phyloP scores from a whole-genome alignment of 2,329 filamentous ascomycete species.

The Gyromitra esculenta region DNA sequence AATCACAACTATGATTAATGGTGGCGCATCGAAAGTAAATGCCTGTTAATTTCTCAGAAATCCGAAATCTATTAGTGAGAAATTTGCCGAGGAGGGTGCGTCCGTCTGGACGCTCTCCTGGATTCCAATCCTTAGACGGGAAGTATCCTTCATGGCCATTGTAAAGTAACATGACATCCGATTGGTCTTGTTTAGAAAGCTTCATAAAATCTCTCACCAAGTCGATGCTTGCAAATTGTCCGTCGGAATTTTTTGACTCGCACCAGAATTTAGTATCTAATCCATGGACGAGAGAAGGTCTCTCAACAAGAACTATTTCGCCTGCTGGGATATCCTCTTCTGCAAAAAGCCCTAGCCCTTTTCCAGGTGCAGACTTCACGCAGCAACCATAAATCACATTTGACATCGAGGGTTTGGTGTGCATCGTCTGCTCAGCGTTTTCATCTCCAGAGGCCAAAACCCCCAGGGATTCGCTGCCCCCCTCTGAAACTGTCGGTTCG shows the following conservation, averaged over 20 bases:
- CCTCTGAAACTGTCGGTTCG: not conserved
- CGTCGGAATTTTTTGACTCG: not conserved
- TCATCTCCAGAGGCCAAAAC: not conserved
- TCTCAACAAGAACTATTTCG: conserved; percentile 34
- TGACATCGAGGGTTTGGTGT: conserved; percentile 2
- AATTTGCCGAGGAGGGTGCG: conserved; percentile 29
- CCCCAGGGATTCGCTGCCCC: not conserved
- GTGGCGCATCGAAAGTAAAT: conserved; percentile 37
- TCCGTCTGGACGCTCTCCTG: conserved; percentile 12
- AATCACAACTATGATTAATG: conserved; percentile 34
- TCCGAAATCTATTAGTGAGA: conserved; percentile 37
- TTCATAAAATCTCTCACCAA: conserved; percentile 30
- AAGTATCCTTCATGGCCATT: conserved; percentile 23
- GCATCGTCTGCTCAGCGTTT: not conserved
- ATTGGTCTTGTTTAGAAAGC: conserved; percentile 26
- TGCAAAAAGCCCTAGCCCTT: conserved; percentile 35
- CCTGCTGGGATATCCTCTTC: conserved; percentile 16
- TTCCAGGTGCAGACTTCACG: not conserved
- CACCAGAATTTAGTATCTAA: conserved; percentile 25
- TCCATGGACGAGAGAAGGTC: conserved; percentile 24
- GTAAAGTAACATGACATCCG: conserved; percentile 32
- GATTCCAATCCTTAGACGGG: conserved; percentile 18
- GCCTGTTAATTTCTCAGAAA: conserved; percentile 24
- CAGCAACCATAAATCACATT: conserved; percentile 23
- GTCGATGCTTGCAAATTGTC: conserved; percentile 19